Evolutionary conservation across 1,139 yeast species (phyloP), one percentile per base, ranked within the genome.

Genomic region (Hansenula sp.): DNA sequence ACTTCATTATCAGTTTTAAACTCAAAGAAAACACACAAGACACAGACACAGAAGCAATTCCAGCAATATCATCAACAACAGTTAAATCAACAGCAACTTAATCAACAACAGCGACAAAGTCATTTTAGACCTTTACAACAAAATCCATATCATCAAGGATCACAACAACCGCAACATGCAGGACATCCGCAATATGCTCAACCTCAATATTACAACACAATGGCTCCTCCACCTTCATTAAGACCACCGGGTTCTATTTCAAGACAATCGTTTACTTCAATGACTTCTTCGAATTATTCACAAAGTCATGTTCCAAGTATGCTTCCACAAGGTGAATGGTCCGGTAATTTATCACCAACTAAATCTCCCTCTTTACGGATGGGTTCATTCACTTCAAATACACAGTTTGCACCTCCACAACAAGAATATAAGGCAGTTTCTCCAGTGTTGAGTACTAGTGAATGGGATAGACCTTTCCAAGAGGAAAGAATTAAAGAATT

Each of bases 41-140:
- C 56, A 6, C 51, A 47, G 30, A 44, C 32, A 0, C 57, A 55
- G 40, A 52, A 50, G 42, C 51, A 44, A 29, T 47, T 55, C 30
- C 50, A 50, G 14, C 46, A 51, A 41, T 52, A 24, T 44, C 42
- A 50, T 43, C 29, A 24, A 24, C 26, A 24, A 10, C 26, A 24
- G 12, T 13, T 24, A 5, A 44, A 48, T 33, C 46, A 46, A 10
- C 21, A 20, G 13, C 22, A n/a, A 20, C 8, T 28, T 18, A 38
- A 35, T 19, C 26, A 24, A n/a, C n/a, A n/a, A n/a, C 21, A 20
- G 13, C 22, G 18, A 20, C 8, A 32, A 19, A 38, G 35, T 19
- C 26, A 24, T 4, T 24, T 24, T 24, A 24, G 13, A 24, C 24
- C 24, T n/a, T n/a, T n/a, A n/a, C n/a, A n/a, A n/a, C n/a, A n/a